Base-by-base conservation (phyloP, 2,329 filamentous ascomycete genomes). In the Bipolaris bicolor region DNA sequence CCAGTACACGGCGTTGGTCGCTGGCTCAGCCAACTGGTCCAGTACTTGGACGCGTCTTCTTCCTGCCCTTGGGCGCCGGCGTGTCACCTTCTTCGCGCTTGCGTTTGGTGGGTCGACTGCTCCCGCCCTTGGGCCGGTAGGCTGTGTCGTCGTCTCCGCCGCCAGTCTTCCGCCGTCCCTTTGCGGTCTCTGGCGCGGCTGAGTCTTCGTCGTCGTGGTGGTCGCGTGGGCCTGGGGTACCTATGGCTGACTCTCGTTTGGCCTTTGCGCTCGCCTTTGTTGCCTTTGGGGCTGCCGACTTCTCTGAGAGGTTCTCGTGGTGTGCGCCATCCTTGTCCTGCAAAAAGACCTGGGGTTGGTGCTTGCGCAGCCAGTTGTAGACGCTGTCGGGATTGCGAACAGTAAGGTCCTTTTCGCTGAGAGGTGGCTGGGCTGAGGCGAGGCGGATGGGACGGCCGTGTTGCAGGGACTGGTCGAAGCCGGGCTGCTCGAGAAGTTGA, bases 321-420 rank as follows among this genome's bases (percentile, higher is more conserved):
- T 75, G 71, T 9, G 60, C 60, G 6, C 67, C 67, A 58, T 80
- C 80, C 64, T 87, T 86, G 68, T 92, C 90, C 74, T 96, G 90
- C 18, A 96, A 79, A 79, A 96, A 93, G 47, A 92, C 88, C 75
- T 94, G 88, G 3, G 92, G 90, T 57, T 91, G 88, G 76, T 97
- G 84, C 72, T 91, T 88, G 61, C 91, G 86, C 11, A 99, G 85
- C 95, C 95, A 99, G 76, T 96, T 97, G 79, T 96, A 96, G 3
- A 97, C 93, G 57, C 91, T 96, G 40, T 92, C 90, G 0, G 93
- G 92, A 74, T 98, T 98, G 49, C 85, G 85, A 22, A 92, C 77
- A 53, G 87, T 82, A 41, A 82, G 75, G 50, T 86, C 80, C 56
- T 81, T 78, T 69, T 80, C 78, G 55, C 74, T 72, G 55, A 81